Evolutionary conservation across 495 filamentous ascomycete species (phyloP), one percentile per base, ranked within the genome.

Genomic region (Pseudevernia furfuracea): DNA sequence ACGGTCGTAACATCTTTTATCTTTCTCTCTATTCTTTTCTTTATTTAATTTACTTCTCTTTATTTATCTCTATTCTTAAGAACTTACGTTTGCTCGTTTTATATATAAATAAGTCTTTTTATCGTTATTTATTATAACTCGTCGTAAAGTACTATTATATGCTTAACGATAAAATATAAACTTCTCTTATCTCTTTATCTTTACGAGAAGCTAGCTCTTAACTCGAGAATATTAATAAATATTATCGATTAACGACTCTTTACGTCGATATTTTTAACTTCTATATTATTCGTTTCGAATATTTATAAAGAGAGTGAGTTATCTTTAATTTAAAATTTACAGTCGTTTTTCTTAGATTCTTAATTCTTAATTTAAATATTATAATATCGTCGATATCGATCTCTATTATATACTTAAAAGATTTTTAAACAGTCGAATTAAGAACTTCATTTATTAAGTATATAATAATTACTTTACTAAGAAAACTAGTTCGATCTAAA

Each of bases 221-320:
- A 30, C 23, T 65, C 30, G 25, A 30, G 63, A 65, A 39, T 65
- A 65, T 8, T 66, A 66, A 65, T 44, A 65, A 59, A 46, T 60
- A 32, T 3, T 43, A 43, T 60, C 41, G 32, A 11, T 65, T 21
- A 28, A 65, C 10, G 38, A 43, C 30, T 52, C 57, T 65, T 21
- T 65, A 65, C 23, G 39, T n/a, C 14, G 30, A 59, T 43, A n/a
- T 41, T n/a, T 60, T 30, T 8, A 46, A 65, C 19, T 60, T 25
- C 34, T 32, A 65, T 25, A 65, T 55, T 7, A 41, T 60, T 56
- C 9, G 39, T 34, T 19, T 60, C 32, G 55, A 60, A 60, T 9
- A 43, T 21, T 48, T 65, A 43, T 65, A 43, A 30, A 65, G 41
- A 60, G 43, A 65, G 57, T 60, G 30, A 38, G 57, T 38, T 12